Percentiles rank a stretch among this genome's conserved stretches.
phyloP scores from a whole-genome alignment of 2,329 filamentous ascomycete genomes.

The Fusarium dimerum region DNA sequence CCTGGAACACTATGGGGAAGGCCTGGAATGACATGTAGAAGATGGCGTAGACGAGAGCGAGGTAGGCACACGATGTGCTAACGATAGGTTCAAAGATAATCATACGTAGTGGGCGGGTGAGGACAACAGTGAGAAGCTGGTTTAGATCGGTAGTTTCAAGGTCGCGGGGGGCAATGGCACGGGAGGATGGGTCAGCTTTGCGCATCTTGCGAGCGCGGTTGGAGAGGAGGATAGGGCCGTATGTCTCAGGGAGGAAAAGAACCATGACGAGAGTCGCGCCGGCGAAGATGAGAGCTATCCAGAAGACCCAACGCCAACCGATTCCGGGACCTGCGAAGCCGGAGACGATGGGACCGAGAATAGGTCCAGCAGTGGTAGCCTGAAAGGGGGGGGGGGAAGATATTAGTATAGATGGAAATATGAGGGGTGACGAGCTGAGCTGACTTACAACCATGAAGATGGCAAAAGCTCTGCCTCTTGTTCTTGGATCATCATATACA shows the following conservation, averaged over 20 bases:
- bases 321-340: constrained; percentile 60
- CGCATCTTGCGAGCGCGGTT: constrained; percentile 58
- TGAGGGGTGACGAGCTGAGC: not conserved
- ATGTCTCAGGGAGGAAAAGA: constrained; percentile 66
- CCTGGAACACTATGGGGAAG: constrained; percentile 69
- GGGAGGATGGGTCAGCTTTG: constrained; percentile 50
- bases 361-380: constrained; percentile 65
- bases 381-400: too few relatives aligned
- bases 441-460: constrained; percentile 61
- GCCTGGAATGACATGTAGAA: constrained; percentile 76
- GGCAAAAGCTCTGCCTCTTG: constrained; percentile 61
- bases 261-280: constrained; percentile 61
- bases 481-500: constrained; percentile 54
- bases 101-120: constrained; percentile 74
- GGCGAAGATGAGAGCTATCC: constrained; percentile 69
- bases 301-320: constrained; percentile 71
- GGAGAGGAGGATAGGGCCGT: constrained; percentile 58
- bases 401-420: constrained; percentile 12
- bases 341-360: constrained; percentile 66
- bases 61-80: constrained; percentile 66
- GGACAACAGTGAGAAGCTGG: constrained; percentile 66
- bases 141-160: constrained; percentile 58
- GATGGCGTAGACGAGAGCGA: constrained; percentile 68
- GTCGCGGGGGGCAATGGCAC: constrained; percentile 62
- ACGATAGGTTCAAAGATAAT: constrained; percentile 72